phyloP scores from a whole-genome alignment of 768 basidiomycete species.

The Cytidiella melzeri region DNA sequence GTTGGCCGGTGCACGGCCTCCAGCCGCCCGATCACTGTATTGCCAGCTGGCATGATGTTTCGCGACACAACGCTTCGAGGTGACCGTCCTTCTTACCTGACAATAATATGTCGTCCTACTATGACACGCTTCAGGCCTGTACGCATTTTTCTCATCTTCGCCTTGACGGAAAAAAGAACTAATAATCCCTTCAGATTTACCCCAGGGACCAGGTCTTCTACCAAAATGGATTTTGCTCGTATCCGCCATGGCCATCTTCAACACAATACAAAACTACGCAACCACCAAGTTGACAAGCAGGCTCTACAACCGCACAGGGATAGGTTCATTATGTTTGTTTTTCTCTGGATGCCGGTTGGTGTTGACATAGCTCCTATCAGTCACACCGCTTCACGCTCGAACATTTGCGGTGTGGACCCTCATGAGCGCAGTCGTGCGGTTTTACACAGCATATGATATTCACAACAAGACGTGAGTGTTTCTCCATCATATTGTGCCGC shows the following conservation, averaged over 20 bases:
- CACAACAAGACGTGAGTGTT: constrained; percentile 69
- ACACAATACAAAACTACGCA: constrained; percentile 75
- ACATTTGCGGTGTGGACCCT: constrained; percentile 93
- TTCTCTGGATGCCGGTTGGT: neutral
- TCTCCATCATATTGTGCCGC: neutral
- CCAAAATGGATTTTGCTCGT: constrained; percentile 88
- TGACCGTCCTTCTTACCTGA: too few species aligned
- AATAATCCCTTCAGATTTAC: too few species aligned
- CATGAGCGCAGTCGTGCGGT: constrained; percentile 74
- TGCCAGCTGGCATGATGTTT: too few species aligned
- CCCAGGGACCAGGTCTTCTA: constrained; percentile 61
- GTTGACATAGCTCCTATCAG: constrained; percentile 34
- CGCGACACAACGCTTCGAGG: too few species aligned
- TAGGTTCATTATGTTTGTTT: constrained; percentile 17
- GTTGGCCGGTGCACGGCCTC: too few species aligned
- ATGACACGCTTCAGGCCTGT: too few species aligned
- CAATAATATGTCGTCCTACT: too few species aligned
- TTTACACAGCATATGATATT: constrained; percentile 88
- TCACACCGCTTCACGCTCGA: constrained; percentile 80
- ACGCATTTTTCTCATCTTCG: too few species aligned
- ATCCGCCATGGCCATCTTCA: constrained; percentile 74
- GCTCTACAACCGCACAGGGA: constrained; percentile 54
- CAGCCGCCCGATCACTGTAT: too few species aligned
- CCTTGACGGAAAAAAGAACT: too few species aligned
- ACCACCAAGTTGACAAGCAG: constrained; percentile 73